Base-by-base conservation (phyloP, 2,329 filamentous ascomycete species). In the Botrytis byssoidea region DNA sequence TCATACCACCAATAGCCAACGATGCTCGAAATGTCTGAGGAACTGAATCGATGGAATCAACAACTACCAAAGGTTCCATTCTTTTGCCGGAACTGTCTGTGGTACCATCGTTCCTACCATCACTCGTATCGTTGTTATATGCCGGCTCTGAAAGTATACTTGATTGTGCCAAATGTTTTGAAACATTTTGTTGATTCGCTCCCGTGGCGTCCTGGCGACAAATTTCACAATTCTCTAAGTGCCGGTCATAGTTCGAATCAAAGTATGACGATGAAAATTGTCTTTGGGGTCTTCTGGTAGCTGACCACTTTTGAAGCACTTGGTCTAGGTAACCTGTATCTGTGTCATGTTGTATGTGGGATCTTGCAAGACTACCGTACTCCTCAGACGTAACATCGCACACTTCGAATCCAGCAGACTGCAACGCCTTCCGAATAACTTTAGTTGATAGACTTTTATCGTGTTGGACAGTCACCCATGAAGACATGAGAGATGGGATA, bases 401-500 rank as follows among this genome's bases (percentile, higher is more conserved):
- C 37, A 90, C 82, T 69, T 91, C 88, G 79, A 90, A 91, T 25
- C 88, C 89, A 46, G 85, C 86, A 71, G 86, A 83, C 73, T 89
- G 85, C 32, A 92, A 85, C 14, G 86, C 83, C 63, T 80, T 79
- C 74, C 82, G 82, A 77, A 87, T 86, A 75, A 76, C 79, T 46
- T 85, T 84, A 44, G 82, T 81, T 3, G 83, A 79, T 44, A 85
- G 76, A 35, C 84, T 78, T 64, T 83, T 79, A 74, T 82, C 81
- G 81, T 91, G 89, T 77, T 86, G 84, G 75, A 91, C 84, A 46
- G 89, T 90, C 77, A 93, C 88, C 74, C 89, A 89, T 67, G 92
- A 92, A 57, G 90, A 91, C 78, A 93, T 87, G 75, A 93, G 88
- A 76, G 92, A 93, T 74, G 91, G 88, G 75, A 90, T 91, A 44